phyloP scores from a whole-genome alignment of 2,329 filamentous ascomycete genomes.

The Fusarium xyrophilum region DNA sequence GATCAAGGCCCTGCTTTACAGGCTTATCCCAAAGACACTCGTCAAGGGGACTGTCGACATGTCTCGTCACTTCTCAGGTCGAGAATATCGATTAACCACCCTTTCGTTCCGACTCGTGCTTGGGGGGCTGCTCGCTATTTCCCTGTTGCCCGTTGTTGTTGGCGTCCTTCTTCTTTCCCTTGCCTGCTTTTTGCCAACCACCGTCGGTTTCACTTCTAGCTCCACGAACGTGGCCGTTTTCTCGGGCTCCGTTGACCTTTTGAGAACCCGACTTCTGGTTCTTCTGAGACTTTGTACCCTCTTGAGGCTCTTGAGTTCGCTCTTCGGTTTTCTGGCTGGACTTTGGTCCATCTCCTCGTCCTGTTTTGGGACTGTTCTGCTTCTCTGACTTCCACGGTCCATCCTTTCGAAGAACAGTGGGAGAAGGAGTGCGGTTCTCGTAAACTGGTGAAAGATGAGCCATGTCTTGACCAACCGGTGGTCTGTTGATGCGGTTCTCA shows the following conservation, averaged over 20 bases:
- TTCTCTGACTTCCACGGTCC: conserved; percentile 42
- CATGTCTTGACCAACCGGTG: conserved; percentile 49
- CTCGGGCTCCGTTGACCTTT: conserved; percentile 52
- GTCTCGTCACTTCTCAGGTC: conserved; percentile 31
- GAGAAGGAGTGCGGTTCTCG: conserved; percentile 75
- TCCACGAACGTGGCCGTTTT: conserved; percentile 61
- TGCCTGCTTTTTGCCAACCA: conserved; percentile 67
- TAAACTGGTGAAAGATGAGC: conserved; percentile 75
- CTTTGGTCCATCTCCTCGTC: conserved; percentile 33
- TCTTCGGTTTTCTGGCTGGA: conserved; percentile 36
- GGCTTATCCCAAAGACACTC: background rate
- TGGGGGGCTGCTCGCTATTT: conserved; percentile 62
- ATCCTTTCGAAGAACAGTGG: conserved; percentile 65
- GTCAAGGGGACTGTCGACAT: background rate
- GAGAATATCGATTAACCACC: conserved; percentile 55
- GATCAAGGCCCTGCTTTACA: conserved; percentile 12
- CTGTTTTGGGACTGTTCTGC: conserved; percentile 29
- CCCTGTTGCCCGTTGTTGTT: conserved; percentile 46
- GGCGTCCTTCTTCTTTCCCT: conserved; percentile 54
- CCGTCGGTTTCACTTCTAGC: conserved; percentile 62
- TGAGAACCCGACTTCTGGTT: conserved; percentile 39
- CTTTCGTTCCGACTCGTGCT: conserved; percentile 67
- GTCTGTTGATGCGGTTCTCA: conserved; percentile 50
- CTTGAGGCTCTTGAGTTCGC: conserved; percentile 40
- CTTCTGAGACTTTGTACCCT: conserved; percentile 37